Conservation (phyloP, 768 basidiomycete species). For the Tylopilus plumbeoviolaceoides region DNA sequence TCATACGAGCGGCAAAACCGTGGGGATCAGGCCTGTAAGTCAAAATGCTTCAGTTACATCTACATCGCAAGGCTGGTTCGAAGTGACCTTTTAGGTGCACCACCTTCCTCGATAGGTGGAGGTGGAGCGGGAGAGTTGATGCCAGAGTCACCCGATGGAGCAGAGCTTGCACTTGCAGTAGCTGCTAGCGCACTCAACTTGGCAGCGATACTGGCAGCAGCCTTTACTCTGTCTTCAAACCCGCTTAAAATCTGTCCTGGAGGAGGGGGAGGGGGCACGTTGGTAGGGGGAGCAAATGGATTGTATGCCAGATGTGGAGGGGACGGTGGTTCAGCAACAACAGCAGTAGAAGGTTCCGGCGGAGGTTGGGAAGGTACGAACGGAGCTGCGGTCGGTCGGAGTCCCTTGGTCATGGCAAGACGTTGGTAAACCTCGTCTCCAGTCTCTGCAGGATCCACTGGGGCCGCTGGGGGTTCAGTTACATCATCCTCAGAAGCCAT, state of each 20-base stretch:
- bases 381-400: constrained; percentile 27
- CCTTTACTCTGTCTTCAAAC: constrained; percentile 67
- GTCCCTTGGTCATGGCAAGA: constrained; percentile 51
- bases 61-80: background rate
- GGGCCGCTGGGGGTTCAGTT: background rate
- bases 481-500: constrained; percentile 1
- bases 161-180: constrained; percentile 17
- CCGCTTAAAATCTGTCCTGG: constrained; percentile 40
- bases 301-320: constrained; percentile 61
- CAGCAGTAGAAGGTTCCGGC: constrained; percentile 17
- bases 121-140: constrained; percentile 25
- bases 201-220: constrained; percentile 81
- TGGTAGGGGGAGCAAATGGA: constrained; percentile 61
- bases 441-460: constrained; percentile 34
- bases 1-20: constrained; percentile 78
- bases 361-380: constrained; percentile 25
- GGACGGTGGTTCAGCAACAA: constrained; percentile 31
- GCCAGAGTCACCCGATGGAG: constrained; percentile 25
- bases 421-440: constrained; percentile 71
- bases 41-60: background rate
- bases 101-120: constrained; percentile 31
- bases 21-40: constrained; percentile 53
- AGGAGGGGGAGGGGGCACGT: constrained; percentile 61
- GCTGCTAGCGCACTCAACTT: constrained; percentile 56
- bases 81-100: constrained; percentile 13